These are phyloP conservation scores for Rhodotorula sphaerocarpa DNA, from an alignment of 768 basidiomycete genomes.

Conservation along the genomic window DNA sequence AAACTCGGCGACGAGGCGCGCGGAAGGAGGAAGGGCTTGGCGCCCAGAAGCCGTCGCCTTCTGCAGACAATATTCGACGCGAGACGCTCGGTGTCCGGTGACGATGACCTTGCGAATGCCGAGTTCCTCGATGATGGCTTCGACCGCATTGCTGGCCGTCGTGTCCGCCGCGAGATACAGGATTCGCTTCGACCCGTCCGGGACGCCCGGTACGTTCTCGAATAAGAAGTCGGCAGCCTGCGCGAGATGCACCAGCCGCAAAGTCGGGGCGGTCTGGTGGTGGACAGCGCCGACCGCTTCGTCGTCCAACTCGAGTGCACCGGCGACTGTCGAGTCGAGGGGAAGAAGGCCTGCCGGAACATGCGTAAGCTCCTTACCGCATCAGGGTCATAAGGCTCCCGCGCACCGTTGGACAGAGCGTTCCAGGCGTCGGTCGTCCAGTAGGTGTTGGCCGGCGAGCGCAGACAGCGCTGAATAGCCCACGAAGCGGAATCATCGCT, in stretches of 20 bases:
- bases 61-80: slow-evolving; percentile 56
- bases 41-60: too few species aligned
- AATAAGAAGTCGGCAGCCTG: slow-evolving; percentile 53
- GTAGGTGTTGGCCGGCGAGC: slow-evolving; percentile 39
- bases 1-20: slow-evolving; percentile 8
- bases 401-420: not conserved
- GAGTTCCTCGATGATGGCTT: slow-evolving; percentile 54
- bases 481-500: slow-evolving; percentile 10
- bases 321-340: not conserved
- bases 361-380: too few species aligned
- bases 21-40: slow-evolving; percentile 15
- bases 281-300: slow-evolving; percentile 48
- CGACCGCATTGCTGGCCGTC: slow-evolving; percentile 54
- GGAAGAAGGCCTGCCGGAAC: slow-evolving; percentile 10
- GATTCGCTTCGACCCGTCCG: slow-evolving; percentile 62
- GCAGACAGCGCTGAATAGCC: slow-evolving; percentile 29
- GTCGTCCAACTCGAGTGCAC: slow-evolving; percentile 40
- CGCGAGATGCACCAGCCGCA: slow-evolving; percentile 67
- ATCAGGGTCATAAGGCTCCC: too few species aligned
- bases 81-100: slow-evolving; percentile 60
- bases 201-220: slow-evolving; percentile 64
- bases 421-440: slow-evolving; percentile 69
- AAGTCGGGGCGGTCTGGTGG: slow-evolving; percentile 57
- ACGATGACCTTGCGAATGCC: slow-evolving; percentile 57
- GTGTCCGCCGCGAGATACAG: slow-evolving; percentile 57